phyloP scores from a whole-genome alignment of 2,329 filamentous ascomycete species.

The Rutstroemia sp. region DNA sequence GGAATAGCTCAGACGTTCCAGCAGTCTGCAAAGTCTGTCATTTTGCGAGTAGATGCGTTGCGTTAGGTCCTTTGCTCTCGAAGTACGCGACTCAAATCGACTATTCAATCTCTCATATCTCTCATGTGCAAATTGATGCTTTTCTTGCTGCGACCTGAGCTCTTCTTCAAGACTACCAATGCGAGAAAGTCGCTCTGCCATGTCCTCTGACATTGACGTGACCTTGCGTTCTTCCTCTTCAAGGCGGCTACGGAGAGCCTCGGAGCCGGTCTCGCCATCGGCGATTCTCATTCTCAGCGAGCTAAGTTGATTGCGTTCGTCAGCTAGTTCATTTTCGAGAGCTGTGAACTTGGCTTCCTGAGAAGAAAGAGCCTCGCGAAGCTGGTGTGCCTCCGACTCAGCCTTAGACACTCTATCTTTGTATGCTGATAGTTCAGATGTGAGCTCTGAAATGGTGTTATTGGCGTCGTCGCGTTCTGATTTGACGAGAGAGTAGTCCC shows the following conservation, averaged over 20 bases:
- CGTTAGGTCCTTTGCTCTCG: constrained; percentile 74
- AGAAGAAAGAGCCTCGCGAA: constrained; percentile 46
- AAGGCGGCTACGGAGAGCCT: constrained; percentile 66
- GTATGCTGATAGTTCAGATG: constrained; percentile 47
- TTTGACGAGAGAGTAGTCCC: constrained; percentile 50
- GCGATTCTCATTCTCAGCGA: constrained; percentile 64
- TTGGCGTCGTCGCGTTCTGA: constrained; percentile 57
- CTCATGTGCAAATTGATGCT: constrained; percentile 46
- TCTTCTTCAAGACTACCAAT: constrained; percentile 71
- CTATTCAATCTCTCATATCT: constrained; percentile 44
- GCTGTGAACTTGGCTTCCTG: constrained; percentile 47
- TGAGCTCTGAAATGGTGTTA: constrained; percentile 46
- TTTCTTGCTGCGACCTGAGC: constrained; percentile 60
- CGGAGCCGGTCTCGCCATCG: constrained; percentile 77
- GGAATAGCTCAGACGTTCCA: constrained; percentile 82
- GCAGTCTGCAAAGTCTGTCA: constrained; percentile 70
- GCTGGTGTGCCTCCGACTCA: constrained; percentile 43
- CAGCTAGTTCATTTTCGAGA: constrained; percentile 49
- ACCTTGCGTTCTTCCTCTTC: constrained; percentile 70
- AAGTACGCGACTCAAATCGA: constrained; percentile 62
- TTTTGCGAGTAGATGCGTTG: constrained; percentile 78
- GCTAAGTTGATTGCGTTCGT: constrained; percentile 62
- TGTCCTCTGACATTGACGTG: constrained; percentile 57
- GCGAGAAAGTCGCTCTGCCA: constrained; percentile 70
- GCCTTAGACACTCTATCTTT: constrained; percentile 45